Conservation (phyloP, 495 filamentous ascomycete genomes). For the Neurospora sp. region DNA sequence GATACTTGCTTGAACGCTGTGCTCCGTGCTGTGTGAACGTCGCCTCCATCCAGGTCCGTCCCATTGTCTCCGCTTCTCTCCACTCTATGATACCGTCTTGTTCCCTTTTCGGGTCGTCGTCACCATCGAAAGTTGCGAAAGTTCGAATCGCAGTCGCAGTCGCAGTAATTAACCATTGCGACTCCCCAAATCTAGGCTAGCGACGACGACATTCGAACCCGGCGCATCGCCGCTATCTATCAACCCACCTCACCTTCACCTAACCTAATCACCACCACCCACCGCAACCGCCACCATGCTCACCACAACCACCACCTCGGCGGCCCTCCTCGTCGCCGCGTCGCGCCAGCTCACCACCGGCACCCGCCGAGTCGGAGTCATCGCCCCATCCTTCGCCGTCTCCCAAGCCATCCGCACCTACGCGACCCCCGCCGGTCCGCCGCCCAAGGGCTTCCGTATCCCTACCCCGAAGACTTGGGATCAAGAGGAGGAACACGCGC, state of each 20-base stretch:
- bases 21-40: constrained; percentile 1
- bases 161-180: neutral
- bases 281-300: constrained; percentile 8
- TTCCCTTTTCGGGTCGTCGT: no score
- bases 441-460: constrained; percentile 67
- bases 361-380: constrained; percentile 17
- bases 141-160: neutral
- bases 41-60: constrained; percentile 7
- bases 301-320: constrained; percentile 8
- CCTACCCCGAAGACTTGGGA: constrained; percentile 60
- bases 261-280: constrained; percentile 2
- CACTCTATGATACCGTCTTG: neutral
- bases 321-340: constrained; percentile 26
- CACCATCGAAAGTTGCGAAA: no score
- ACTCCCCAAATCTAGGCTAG: neutral
- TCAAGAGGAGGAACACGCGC: constrained; percentile 53
- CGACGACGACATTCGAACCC: neutral
- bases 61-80: neutral
- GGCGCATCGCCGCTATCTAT: neutral
- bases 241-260: neutral
- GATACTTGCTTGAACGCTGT: neutral
- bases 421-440: constrained; percentile 69
- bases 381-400: constrained; percentile 15
- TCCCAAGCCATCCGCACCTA: constrained; percentile 39
- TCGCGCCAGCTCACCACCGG: constrained; percentile 25